Evolutionary conservation across 1,284 basidiomycete genomes (phyloP).

Genomic region (Moesziomyces sp.): DNA sequence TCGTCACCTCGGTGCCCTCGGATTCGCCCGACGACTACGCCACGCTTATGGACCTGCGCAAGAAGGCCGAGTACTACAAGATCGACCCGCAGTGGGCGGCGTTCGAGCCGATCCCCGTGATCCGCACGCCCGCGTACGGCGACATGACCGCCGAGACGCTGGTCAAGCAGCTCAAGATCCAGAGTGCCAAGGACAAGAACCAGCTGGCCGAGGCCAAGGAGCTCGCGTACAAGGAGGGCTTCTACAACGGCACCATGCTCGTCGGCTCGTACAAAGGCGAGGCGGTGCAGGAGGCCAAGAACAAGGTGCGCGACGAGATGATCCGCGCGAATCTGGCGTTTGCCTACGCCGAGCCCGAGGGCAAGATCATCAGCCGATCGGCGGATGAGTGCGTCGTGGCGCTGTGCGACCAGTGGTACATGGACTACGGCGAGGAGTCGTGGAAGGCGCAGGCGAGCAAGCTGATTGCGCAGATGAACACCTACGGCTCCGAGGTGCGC

Average conservation of each 20-base stretch:
- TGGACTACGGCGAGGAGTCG: constrained; percentile 91
- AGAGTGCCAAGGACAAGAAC: constrained; percentile 85
- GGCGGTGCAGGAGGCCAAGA: constrained; percentile 89
- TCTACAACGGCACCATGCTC: constrained; percentile 91
- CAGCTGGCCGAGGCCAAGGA: constrained; percentile 97
- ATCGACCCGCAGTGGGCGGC: constrained; percentile 90
- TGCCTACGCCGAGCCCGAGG: constrained; percentile 95
- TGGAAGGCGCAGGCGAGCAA: constrained; percentile 89
- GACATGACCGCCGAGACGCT: constrained; percentile 89
- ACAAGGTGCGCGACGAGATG: constrained; percentile 85
- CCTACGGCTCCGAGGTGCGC: constrained; percentile 87
- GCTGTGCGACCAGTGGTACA: constrained; percentile 98
- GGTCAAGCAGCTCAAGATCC: constrained; percentile 90
- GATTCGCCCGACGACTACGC: constrained; percentile 98
- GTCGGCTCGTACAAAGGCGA: constrained; percentile 88
- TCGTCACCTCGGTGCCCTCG: constrained; percentile 97
- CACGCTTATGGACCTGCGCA: constrained; percentile 89
- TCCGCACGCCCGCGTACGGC: constrained; percentile 89
- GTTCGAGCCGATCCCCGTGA: constrained; percentile 86
- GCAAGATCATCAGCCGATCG: constrained; percentile 86
- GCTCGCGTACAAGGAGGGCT: constrained; percentile 97
- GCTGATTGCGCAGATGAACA: constrained; percentile 88
- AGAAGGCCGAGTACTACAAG: constrained; percentile 97
- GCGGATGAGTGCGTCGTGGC: constrained; percentile 97
- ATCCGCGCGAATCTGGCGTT: constrained; percentile 83